A percentile compares a stretch with the other conserved stretches of the same genome.
phyloP scores from a whole-genome alignment of 352 stramenopile species.

The Halophytophthora polymorphica region DNA sequence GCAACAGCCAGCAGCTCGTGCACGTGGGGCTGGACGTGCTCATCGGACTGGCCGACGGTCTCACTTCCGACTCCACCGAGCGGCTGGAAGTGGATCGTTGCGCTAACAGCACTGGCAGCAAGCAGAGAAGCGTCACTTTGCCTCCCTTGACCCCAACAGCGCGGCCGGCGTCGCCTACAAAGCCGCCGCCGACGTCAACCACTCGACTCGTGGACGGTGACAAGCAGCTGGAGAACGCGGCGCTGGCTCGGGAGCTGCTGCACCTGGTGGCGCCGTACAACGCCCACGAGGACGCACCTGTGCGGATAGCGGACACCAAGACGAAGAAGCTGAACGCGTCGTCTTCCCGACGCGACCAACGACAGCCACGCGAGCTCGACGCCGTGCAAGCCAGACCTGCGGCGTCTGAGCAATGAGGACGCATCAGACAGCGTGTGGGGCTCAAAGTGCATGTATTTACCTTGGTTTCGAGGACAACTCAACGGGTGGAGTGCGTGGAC shows the following conservation, averaged over 20 bases:
- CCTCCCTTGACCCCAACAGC: conserved; percentile 11
- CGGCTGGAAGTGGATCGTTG: conserved; percentile 27
- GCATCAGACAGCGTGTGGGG: no score
- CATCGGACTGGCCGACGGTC: conserved; percentile 40
- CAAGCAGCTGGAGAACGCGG: conserved; percentile 37
- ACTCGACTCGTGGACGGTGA: neutral
- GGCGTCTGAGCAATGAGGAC: no score
- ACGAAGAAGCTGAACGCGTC: no score
- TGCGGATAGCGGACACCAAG: conserved; percentile 2
- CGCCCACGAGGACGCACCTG: conserved; percentile 14
- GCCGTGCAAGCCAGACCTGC: no score
- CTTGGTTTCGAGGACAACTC: no score
- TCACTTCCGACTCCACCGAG: conserved; percentile 10
- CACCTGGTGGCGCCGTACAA: conserved; percentile 59
- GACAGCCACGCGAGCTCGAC: no score
- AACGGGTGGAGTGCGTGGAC: no score
- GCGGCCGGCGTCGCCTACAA: conserved; percentile 9
- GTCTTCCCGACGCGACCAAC: no score
- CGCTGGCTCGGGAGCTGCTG: conserved; percentile 57
- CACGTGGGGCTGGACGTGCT: conserved; percentile 59
- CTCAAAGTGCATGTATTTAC: no score
- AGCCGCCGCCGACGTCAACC: neutral
- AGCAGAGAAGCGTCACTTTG: conserved; percentile 9
- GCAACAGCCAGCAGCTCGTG: conserved; percentile 69
- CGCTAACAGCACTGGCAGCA: conserved; percentile 13